phyloP scores from a whole-genome alignment of 352 stramenopile genomes.

The Pythium periplocum region DNA sequence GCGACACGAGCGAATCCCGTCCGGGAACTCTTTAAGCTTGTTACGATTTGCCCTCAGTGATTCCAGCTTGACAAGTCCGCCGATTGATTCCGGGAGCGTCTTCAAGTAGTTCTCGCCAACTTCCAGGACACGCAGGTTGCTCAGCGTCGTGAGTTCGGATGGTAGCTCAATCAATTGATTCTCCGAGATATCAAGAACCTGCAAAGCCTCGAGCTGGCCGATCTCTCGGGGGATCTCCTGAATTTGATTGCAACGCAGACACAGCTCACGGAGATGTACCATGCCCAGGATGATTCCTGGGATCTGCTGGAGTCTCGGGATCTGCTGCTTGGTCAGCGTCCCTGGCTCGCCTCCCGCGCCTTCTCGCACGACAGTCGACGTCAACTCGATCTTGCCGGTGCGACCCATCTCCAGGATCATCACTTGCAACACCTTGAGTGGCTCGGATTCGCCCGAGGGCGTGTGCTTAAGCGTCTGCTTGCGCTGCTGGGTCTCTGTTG shows the following conservation, averaged over 20 bases:
- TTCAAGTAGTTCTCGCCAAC: slow-evolving; percentile 54
- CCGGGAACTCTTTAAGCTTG: slow-evolving; percentile 35
- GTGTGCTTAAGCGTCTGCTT: slow-evolving; percentile 25
- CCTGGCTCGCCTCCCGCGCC: slow-evolving; percentile 27
- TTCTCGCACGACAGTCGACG: slow-evolving; percentile 42
- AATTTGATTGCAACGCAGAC: slow-evolving; percentile 66
- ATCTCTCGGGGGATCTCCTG: slow-evolving; percentile 50
- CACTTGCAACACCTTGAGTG: slow-evolving; percentile 24
- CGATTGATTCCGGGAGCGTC: slow-evolving; percentile 39
- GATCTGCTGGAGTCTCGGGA: slow-evolving; percentile 42
- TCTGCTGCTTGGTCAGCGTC: slow-evolving; percentile 44
- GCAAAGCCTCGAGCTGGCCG: slow-evolving; percentile 31
- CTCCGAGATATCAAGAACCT: slow-evolving; percentile 48
- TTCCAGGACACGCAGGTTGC: slow-evolving; percentile 41
- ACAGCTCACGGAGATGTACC: slow-evolving; percentile 51
- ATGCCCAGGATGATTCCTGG: slow-evolving; percentile 58
- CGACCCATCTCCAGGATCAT: slow-evolving; percentile 52
- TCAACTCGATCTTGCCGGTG: slow-evolving; percentile 52
- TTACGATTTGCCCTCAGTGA: slow-evolving; percentile 53
- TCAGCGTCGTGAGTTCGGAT: slow-evolving; percentile 36
- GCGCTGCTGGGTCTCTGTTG: not conserved
- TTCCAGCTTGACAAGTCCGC: slow-evolving; percentile 44
- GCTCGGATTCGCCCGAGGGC: slow-evolving; percentile 20
- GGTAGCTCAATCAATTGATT: slow-evolving; percentile 60
- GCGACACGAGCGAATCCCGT: slow-evolving; percentile 43